Conservation (phyloP, 2,329 filamentous ascomycete genomes). For the Alternaria incomplexa region DNA sequence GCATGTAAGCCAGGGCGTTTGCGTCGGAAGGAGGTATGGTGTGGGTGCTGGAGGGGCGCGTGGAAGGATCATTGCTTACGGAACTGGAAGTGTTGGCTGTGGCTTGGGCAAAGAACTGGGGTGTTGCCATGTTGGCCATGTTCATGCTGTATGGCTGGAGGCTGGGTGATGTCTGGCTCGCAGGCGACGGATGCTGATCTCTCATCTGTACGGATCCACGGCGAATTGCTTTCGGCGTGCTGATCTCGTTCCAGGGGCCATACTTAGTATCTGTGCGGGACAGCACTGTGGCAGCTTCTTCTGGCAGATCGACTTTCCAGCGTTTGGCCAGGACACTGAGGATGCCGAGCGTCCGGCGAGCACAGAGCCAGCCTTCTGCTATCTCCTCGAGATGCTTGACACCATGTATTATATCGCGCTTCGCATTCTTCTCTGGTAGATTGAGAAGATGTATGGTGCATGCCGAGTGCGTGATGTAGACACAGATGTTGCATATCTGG, state of each 20-base stretch:
- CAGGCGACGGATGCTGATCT: conserved; percentile 26
- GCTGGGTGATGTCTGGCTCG: conserved; percentile 29
- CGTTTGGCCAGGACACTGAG: conserved; percentile 84
- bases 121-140: conserved; percentile 30
- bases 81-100: conserved; percentile 26
- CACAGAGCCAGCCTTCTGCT: conserved; percentile 91
- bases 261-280: conserved; percentile 80
- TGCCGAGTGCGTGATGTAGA: conserved; percentile 93
- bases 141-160: conserved; percentile 42
- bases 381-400: conserved; percentile 94
- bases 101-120: conserved; percentile 31
- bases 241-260: conserved; percentile 62
- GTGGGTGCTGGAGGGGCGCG: conserved; percentile 36
- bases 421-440: conserved; percentile 88
- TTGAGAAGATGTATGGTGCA: conserved; percentile 95
- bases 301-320: conserved; percentile 86
- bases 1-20: conserved; percentile 39
- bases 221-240: conserved; percentile 30
- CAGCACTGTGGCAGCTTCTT: conserved; percentile 80
- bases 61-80: conserved; percentile 30
- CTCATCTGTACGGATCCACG: conserved; percentile 21
- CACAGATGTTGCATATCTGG: conserved; percentile 94
- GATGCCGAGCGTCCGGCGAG: conserved; percentile 82
- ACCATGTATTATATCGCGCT: conserved; percentile 86
- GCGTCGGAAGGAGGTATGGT: conserved; percentile 41